Conservation (phyloP, 148 eudicot species). For the Chenopodium formosanum region DNA sequence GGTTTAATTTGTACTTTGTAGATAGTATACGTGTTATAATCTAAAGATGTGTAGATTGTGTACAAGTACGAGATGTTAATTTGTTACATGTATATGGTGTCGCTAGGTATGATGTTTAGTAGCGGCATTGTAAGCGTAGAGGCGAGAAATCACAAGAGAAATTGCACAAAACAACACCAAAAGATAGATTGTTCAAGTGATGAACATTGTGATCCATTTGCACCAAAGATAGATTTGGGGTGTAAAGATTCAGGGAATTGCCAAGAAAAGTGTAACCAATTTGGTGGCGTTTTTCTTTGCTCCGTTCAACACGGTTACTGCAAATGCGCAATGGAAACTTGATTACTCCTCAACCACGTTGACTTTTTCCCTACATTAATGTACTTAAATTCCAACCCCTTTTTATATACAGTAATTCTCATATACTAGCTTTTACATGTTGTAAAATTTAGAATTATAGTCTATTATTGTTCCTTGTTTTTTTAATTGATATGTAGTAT, state of each 20-base stretch:
- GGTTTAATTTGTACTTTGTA: no score
- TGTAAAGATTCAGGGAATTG: constrained; percentile 18
- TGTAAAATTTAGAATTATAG: no score
- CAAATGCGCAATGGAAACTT: constrained; percentile 16
- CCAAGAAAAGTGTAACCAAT: constrained; percentile 19
- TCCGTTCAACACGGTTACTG: constrained; percentile 9
- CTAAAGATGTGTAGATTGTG: background rate
- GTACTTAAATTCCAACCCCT: background rate
- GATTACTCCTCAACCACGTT: background rate
- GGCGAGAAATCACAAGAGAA: constrained; percentile 10
- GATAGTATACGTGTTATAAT: background rate
- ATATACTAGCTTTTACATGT: no score
- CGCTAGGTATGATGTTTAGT: constrained; percentile 6
- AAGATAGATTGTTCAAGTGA: constrained; percentile 17
- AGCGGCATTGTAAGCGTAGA: background rate
- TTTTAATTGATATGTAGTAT: no score
- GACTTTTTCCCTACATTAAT: background rate
- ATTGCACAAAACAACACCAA: background rate
- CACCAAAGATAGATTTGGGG: constrained; percentile 9
- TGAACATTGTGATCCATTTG: constrained; percentile 19
- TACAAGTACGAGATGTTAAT: no score
- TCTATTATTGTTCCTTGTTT: no score
- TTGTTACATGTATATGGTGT: background rate
- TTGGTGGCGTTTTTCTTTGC: constrained; percentile 19
- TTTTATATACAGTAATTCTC: no score